These are phyloP conservation scores for Plantago major DNA, from an alignment of 257 asterid species.

Conservation along the genomic window DNA sequence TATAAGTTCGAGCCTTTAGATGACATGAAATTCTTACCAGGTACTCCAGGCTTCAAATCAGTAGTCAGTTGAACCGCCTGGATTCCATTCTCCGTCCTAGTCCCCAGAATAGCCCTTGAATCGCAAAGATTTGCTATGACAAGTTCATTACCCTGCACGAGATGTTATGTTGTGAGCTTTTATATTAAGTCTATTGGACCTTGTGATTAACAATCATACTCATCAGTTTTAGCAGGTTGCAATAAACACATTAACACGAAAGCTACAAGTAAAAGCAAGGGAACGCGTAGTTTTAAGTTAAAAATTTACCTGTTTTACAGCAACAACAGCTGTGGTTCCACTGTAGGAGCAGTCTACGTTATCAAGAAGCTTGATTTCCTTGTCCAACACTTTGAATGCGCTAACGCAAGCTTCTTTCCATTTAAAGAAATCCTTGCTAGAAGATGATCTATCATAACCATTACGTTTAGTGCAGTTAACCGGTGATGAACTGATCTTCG, in stretches of 20 bases:
- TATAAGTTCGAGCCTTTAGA: neutral
- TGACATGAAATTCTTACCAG: constrained; percentile 35
- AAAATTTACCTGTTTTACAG: constrained; percentile 56
- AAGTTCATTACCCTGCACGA: constrained; percentile 53
- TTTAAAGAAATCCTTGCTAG: constrained; percentile 33
- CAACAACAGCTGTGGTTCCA: constrained; percentile 71
- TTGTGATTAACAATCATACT: neutral
- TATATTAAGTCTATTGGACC: no score
- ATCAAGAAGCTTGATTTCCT: constrained; percentile 47
- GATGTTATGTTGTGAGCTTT: no score
- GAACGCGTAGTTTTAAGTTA: neutral
- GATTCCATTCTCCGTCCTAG: constrained; percentile 41
- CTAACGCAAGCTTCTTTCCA: constrained; percentile 68
- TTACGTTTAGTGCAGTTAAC: constrained; percentile 13
- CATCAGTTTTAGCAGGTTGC: neutral
- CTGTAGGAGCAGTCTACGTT: constrained; percentile 58
- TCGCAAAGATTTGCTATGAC: constrained; percentile 83
- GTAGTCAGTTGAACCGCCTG: constrained; percentile 63
- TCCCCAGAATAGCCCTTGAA: constrained; percentile 73
- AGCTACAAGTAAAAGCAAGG: neutral
- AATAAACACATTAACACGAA: neutral
- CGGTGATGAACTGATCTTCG: constrained; percentile 23
- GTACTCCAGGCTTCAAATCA: constrained; percentile 73
- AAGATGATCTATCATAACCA: constrained; percentile 9
- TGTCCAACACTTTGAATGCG: constrained; percentile 65